Base-by-base conservation (phyloP, 495 filamentous ascomycete genomes). In the Acidomyces sp. region DNA sequence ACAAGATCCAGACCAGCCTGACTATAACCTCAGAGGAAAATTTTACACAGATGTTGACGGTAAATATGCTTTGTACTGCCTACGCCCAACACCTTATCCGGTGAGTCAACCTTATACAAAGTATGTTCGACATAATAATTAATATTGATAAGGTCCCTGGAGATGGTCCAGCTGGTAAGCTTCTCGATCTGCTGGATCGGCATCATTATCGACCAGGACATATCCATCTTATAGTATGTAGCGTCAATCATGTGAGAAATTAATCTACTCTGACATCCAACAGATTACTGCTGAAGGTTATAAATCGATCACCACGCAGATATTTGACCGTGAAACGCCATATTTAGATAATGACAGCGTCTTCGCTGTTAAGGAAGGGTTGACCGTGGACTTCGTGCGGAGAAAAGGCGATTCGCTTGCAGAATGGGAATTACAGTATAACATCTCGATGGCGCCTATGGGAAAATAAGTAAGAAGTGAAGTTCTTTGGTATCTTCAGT, bases 171-270 rank as follows among this genome's bases (percentile, higher is more conserved):
- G 70, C 63, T 3, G 65, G 69, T 36, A 61, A 62, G 42, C 47
- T 75, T 15, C 56, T 72, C 29, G 37, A 63, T 30, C 47, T 79
- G 35, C 67, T 84, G 46, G 78, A 83, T 47, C 65, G 78, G 13
- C 76, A 87, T 59, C 80, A 82, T n/a, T 82, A 78, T 67, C 67
- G 84, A 19, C 83, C 84, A 24, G 83, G 79, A 26, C 82, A 88
- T 54, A 85, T 92, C 48, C 83, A 92, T 59, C 79, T 88, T 48
- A 77, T 86, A 62, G n/a, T n/a, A n/a, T n/a, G n/a, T n/a, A n/a
- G n/a, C n/a, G n/a, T n/a, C n/a, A n/a, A n/a, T n/a, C n/a, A n/a
- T n/a, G n/a, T n/a, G n/a, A n/a, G n/a, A n/a, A n/a, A n/a, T n/a
- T n/a, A n/a, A n/a, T n/a, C n/a, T n/a, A n/a, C n/a, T n/a, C n/a